Evolutionary conservation across 2,329 filamentous ascomycete species (phyloP).

Genomic region (Salinomyces thailandicus): DNA sequence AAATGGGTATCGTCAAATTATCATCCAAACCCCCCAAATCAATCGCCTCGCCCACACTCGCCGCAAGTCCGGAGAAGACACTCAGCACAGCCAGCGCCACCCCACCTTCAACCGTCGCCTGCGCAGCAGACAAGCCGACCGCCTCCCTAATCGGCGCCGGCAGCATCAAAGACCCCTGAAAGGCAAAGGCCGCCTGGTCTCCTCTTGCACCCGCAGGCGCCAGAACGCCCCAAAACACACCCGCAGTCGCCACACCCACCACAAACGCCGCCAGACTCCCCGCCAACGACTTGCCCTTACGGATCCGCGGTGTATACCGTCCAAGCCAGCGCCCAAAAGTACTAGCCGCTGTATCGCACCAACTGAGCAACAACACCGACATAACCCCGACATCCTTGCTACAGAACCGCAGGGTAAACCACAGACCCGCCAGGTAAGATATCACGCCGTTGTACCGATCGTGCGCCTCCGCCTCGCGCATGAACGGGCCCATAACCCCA

Average conservation of each 20-base stretch:
- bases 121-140: conserved; percentile 49
- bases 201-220: conserved; percentile 44
- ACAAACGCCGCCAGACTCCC: conserved; percentile 76
- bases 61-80: conserved; percentile 77
- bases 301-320: conserved; percentile 73
- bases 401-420: conserved; percentile 73
- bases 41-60: conserved; percentile 78
- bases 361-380: conserved; percentile 80
- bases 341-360: conserved; percentile 95
- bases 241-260: conserved; percentile 72
- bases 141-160: conserved; percentile 49
- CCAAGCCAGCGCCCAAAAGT: conserved; percentile 89
- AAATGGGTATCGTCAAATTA: conserved; percentile 88
- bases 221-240: conserved; percentile 79
- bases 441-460: conserved; percentile 93
- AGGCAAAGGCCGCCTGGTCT: conserved; percentile 59
- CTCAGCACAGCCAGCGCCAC: conserved; percentile 71
- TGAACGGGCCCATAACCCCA: conserved; percentile 70
- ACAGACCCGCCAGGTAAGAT: conserved; percentile 86
- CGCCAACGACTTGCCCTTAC: conserved; percentile 82
- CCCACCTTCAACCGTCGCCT: conserved; percentile 56
- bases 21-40: conserved; percentile 94
- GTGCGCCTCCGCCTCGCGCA: conserved; percentile 87
- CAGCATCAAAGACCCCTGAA: conserved; percentile 63
- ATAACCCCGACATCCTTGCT: conserved; percentile 90